Evolutionary conservation across 2,329 filamentous ascomycete genomes (phyloP), one percentile per base, ranked within the genome.

Genomic region (Claviceps monticola): DNA sequence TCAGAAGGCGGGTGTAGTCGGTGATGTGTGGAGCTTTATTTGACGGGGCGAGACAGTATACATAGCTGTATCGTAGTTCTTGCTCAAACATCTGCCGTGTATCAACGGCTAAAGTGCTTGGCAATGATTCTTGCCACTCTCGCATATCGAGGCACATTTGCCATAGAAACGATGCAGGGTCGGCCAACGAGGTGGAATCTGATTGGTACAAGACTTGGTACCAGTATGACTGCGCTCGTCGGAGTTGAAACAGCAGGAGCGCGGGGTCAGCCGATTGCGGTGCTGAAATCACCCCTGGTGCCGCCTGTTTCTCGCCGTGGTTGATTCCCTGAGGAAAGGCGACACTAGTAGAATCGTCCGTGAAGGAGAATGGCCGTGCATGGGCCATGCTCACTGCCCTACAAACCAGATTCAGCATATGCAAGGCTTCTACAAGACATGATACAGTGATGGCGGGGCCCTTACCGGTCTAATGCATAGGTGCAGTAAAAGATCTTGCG

Each of bases 311-410:
- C 58, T 68, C 66, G 56, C 70, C 66, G 58, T 69, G 60, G 37
- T 68, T 64, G n/a, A 69, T 63, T 7, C 69, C 64, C 51, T 78
- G 75, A 1, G 89, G 88, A 55, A 89, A 79, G n/a, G 78, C 79
- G 34, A 97, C 90, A 57, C 87, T 84, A 26, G 86, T 79, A 5
- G 90, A 85, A 52, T 91, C 88, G 62, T 97, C 91, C 0, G 88
- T 91, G 62, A 97, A 96, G 0, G 91, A 95, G 65, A 96, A 96
- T 0, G 89, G 84, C 37, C 88, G 78, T 11, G 86, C 86, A 58
- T 94, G 82, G 4, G 91, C 86, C 72, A 95, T 86, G 59, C 89
- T 95, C 46, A 94, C 90, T 11, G 87, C 83, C 61, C 88, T 89
- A 56, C 46, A 1, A 49, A 46, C 9, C 4, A 34, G 23, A 51